Conservation (phyloP, 2,329 filamentous ascomycete genomes). For the Chlorencoelia australis region DNA sequence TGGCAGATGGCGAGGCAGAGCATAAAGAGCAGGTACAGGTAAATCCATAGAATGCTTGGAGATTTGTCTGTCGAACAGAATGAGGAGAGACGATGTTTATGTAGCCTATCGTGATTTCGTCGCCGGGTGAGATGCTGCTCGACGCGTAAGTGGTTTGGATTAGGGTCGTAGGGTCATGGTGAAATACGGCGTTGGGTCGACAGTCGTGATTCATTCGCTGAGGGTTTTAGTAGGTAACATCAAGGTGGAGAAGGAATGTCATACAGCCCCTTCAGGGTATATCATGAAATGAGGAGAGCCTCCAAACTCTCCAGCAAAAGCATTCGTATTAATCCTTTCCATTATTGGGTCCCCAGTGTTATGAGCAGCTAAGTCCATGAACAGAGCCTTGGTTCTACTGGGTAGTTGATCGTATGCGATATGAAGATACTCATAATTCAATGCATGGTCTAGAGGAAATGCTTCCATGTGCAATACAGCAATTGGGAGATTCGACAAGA, state of each 20-base stretch:
- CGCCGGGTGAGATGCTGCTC: slow-evolving; percentile 28
- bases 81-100: slow-evolving; percentile 25
- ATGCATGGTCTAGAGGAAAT: slow-evolving; percentile 1
- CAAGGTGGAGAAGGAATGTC: too few species aligned
- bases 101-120: slow-evolving; percentile 31
- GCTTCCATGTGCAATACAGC: slow-evolving; percentile 14
- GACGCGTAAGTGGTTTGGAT: slow-evolving; percentile 29
- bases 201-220: slow-evolving; percentile 33
- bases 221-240: too few species aligned
- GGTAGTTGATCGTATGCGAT: slow-evolving; percentile 12
- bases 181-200: slow-evolving; percentile 28
- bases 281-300: slow-evolving; percentile 8
- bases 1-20: not conserved
- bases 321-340: slow-evolving; percentile 16
- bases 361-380: slow-evolving; percentile 10
- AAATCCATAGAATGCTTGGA: slow-evolving; percentile 30
- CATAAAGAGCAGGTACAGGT: slow-evolving; percentile 29
- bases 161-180: slow-evolving; percentile 27
- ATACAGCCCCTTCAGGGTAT: slow-evolving; percentile 11
- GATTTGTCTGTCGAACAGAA: slow-evolving; percentile 19
- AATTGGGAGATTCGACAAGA: slow-evolving; percentile 12
- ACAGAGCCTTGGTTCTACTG: not conserved
- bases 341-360: slow-evolving; percentile 8
- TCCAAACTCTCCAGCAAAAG: slow-evolving; percentile 13
- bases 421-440: slow-evolving; percentile 2